Evolutionary conservation across 768 basidiomycete genomes (phyloP).

Genomic region (Tricholoma hemisulphureum): DNA sequence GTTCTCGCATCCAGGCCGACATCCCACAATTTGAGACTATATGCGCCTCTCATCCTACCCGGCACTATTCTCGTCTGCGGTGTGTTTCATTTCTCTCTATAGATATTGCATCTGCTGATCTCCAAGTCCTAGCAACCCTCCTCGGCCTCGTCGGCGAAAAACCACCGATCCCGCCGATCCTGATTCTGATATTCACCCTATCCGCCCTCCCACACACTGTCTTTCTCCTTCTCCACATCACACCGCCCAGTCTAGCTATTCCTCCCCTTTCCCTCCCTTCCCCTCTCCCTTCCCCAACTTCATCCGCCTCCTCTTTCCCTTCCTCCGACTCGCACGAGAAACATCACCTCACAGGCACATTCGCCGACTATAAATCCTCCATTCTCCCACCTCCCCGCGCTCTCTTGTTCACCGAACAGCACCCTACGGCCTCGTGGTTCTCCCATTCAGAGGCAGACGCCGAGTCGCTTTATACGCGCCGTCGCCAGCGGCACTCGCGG

Average conservation of each 20-base stretch:
- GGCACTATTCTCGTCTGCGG: neutral
- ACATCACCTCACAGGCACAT: neutral
- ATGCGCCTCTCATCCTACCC: neutral
- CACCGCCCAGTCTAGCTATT: neutral
- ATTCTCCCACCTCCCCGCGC: neutral
- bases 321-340: neutral
- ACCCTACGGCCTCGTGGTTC: neutral
- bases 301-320: neutral
- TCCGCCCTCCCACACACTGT: neutral
- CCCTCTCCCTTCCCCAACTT: neutral
- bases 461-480: neutral
- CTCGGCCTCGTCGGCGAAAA: neutral
- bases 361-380: neutral
- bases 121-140: neutral
- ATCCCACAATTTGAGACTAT: neutral
- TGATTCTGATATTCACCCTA: neutral
- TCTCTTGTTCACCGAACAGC: neutral
- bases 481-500: too few relatives aligned
- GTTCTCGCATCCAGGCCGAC: neutral
- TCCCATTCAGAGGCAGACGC: neutral
- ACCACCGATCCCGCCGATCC: neutral
- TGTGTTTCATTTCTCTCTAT: neutral
- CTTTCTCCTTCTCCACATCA: neutral
- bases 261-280: neutral
- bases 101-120: too few relatives aligned